phyloP scores from a whole-genome alignment of 352 stramenopile species.

The Nothophytophthora sp. region DNA sequence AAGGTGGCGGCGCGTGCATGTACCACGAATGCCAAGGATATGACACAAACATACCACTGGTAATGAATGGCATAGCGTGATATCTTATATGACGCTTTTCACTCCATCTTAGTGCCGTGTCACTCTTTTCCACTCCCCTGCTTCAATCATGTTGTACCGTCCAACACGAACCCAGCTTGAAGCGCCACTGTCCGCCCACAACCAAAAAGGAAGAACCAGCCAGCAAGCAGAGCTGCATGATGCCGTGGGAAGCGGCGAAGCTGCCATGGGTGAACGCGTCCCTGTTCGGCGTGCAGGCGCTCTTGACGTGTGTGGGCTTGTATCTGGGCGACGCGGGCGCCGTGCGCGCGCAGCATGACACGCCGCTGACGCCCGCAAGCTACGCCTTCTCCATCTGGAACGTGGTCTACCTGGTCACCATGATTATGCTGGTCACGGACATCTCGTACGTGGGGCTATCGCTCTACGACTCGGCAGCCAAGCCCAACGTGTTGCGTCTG shows the following conservation, averaged over 20 bases:
- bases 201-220: constrained; percentile 10
- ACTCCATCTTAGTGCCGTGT: no score
- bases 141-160: no score
- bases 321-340: constrained; percentile 18
- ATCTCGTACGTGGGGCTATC: constrained; percentile 45
- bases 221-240: not conserved
- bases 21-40: no score
- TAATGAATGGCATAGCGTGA: no score
- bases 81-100: no score
- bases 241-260: constrained; percentile 10
- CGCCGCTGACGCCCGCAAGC: constrained; percentile 50
- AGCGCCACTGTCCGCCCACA: constrained; percentile 5
- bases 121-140: no score
- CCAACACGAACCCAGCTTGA: no score
- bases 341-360: constrained; percentile 36
- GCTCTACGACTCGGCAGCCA: constrained; percentile 47
- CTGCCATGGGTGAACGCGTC: constrained; percentile 55
- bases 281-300: constrained; percentile 53
- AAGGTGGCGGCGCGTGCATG: no score
- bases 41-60: no score
- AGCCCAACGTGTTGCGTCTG: constrained; percentile 45
- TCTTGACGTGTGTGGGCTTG: constrained; percentile 46
- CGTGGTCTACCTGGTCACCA: constrained; percentile 63
- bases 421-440: constrained; percentile 56
- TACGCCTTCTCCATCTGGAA: constrained; percentile 73